Percentiles rank a stretch among this genome's conserved stretches.
These are phyloP conservation scores for Nitzschia sp. DNA, from an alignment of 108 stramenopile genomes.

Conservation along the genomic window DNA sequence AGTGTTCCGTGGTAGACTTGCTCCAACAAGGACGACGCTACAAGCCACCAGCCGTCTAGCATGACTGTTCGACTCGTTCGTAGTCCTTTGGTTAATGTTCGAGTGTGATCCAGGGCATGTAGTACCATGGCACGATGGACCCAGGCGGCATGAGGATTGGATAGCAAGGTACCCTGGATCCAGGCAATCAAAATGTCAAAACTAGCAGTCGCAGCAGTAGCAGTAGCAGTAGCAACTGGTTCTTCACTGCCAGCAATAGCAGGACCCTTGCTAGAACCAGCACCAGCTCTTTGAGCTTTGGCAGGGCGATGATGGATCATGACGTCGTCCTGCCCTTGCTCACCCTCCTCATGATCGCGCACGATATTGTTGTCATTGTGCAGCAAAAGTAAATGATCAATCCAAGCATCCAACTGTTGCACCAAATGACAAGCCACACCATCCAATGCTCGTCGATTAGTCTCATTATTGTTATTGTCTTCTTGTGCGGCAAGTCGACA, in stretches of 20 bases:
- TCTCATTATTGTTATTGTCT: background rate
- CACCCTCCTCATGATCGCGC: too few relatives aligned
- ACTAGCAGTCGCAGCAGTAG: background rate
- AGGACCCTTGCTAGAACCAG: too few relatives aligned
- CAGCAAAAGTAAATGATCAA: background rate
- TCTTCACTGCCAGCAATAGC: too few relatives aligned
- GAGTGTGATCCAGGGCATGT: background rate
- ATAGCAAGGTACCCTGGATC: background rate
- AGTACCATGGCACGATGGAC: conserved; percentile 12
- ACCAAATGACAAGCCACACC: conserved; percentile 22
- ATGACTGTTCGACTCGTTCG: background rate
- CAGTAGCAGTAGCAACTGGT: conserved; percentile 2
- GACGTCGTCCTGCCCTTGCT: background rate
- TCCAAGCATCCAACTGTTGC: conserved; percentile 17
- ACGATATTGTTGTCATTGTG: too few relatives aligned
- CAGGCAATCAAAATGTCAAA: background rate
- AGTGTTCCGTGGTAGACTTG: conserved; percentile 8
- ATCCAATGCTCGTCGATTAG: background rate
- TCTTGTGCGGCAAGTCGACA: background rate
- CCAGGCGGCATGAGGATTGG: background rate
- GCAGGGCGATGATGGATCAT: background rate
- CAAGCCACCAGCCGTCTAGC: conserved; percentile 11
- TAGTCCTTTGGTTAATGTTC: background rate
- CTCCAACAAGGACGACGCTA: background rate
- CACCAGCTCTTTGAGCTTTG: too few relatives aligned